Conservation (phyloP, 2,329 filamentous ascomycete species). For the Aschersonia sp. region DNA sequence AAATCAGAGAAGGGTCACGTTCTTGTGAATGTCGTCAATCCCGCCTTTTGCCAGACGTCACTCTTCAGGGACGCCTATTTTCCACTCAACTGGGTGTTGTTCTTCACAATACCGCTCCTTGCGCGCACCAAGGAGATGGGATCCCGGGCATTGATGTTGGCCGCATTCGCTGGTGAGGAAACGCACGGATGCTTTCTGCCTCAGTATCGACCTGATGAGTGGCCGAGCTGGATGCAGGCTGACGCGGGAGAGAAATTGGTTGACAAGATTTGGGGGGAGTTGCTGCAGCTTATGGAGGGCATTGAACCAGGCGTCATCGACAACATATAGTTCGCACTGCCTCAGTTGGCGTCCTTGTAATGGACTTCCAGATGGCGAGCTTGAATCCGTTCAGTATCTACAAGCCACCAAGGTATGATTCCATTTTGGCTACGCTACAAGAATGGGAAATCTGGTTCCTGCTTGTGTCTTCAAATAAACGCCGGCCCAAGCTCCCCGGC, state of each 20-base stretch:
- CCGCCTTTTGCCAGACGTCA: constrained; percentile 24
- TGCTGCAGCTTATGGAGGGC: constrained; percentile 25
- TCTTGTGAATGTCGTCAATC: constrained; percentile 23
- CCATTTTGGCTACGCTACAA: too few species aligned
- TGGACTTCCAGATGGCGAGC: too few species aligned
- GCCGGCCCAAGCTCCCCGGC: too few species aligned
- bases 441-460: too few species aligned
- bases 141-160: constrained; percentile 22
- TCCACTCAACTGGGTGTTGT: constrained; percentile 11
- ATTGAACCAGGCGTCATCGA: constrained; percentile 23
- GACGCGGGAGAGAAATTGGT: constrained; percentile 21
- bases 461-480: too few species aligned
- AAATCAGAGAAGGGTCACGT: constrained; percentile 16
- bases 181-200: constrained; percentile 27
- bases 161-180: constrained; percentile 19
- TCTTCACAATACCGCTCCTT: constrained; percentile 9
- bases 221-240: constrained; percentile 13
- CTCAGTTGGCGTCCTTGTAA: too few species aligned
- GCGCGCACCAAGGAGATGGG: constrained; percentile 23
- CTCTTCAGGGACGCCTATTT: constrained; percentile 20
- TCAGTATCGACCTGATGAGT: constrained; percentile 13
- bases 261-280: constrained; percentile 24
- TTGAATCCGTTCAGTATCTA: too few species aligned
- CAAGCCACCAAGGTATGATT: too few species aligned
- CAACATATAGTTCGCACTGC: constrained; percentile 12